phyloP scores from a whole-genome alignment of 352 stramenopile species.

The Pythium vanterpoolii region DNA sequence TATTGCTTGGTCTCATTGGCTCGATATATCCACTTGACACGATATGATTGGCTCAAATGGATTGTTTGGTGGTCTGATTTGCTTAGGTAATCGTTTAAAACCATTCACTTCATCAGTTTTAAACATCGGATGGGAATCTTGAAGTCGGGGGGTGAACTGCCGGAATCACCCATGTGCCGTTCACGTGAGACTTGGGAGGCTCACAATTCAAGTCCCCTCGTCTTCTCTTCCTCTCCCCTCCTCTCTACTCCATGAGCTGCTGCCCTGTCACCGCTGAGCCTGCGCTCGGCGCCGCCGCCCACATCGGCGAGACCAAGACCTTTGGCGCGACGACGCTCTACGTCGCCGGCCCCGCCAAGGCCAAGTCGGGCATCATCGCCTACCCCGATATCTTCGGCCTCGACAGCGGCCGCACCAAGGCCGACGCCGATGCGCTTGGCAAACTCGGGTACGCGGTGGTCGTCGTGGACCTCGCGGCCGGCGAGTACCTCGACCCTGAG shows the following conservation, averaged over 20 bases:
- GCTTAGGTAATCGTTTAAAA: slow-evolving; percentile 15
- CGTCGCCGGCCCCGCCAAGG: slow-evolving; percentile 56
- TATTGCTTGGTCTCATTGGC: not conserved
- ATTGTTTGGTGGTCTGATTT: not conserved
- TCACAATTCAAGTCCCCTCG: slow-evolving; percentile 17
- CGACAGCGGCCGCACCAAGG: slow-evolving; percentile 79
- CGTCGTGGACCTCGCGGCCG: slow-evolving; percentile 58
- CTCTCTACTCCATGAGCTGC: slow-evolving; percentile 48
- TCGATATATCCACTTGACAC: not conserved
- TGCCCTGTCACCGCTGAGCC: slow-evolving; percentile 71
- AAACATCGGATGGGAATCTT: slow-evolving; percentile 24
- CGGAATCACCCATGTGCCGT: not conserved
- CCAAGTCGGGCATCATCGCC: slow-evolving; percentile 65
- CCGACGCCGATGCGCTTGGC: slow-evolving; percentile 65
- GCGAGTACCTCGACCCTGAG: slow-evolving; percentile 52
- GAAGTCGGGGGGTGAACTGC: slow-evolving; percentile 8
- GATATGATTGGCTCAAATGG: slow-evolving; percentile 9
- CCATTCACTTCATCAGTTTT: slow-evolving; percentile 5
- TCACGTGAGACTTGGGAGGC: no score
- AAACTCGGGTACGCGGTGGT: slow-evolving; percentile 76
- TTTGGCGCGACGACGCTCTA: slow-evolving; percentile 68
- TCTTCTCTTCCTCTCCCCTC: not conserved
- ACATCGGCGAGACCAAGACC: slow-evolving; percentile 62
- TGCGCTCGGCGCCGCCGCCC: slow-evolving; percentile 35
- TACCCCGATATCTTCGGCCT: slow-evolving; percentile 78